Conservation (phyloP, 169 alveolate species). For the Plasmodium relictum region DNA sequence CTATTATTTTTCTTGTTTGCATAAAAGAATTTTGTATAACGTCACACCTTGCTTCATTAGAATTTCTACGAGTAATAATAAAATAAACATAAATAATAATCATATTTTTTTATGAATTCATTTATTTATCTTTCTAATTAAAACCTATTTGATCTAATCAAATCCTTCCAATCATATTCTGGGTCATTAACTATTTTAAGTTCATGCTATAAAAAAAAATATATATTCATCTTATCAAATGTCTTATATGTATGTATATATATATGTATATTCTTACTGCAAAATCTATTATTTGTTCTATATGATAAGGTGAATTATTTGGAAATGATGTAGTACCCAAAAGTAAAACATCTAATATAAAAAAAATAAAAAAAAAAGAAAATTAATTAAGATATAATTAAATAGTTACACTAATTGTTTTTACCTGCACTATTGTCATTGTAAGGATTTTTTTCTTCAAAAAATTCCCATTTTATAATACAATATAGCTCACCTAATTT, state of each 20-base stretch:
- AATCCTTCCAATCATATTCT: constrained; percentile 79
- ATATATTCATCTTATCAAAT: not conserved
- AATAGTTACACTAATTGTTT: not conserved
- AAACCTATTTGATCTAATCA: constrained; percentile 78
- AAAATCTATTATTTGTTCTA: constrained; percentile 75
- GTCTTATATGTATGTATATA: not conserved
- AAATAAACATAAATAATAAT: not conserved
- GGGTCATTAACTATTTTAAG: constrained; percentile 77
- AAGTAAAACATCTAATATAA: constrained; percentile 40
- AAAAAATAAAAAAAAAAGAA: not conserved
- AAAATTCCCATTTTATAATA: constrained; percentile 74
- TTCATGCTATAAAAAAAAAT: constrained; percentile 37
- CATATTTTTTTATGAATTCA: not conserved
- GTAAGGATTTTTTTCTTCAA: constrained; percentile 78
- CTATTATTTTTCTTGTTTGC: constrained; percentile 70
- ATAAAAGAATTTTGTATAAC: constrained; percentile 75
- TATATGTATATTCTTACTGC: constrained; percentile 30
- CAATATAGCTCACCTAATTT: constrained; percentile 68
- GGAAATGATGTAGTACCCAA: constrained; percentile 73
- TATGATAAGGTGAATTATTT: constrained; percentile 42
- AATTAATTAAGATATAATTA: not conserved
- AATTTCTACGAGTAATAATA: constrained; percentile 38
- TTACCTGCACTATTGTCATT: constrained; percentile 76
- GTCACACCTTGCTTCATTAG: constrained; percentile 77
- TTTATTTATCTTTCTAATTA: not conserved